phyloP scores from a whole-genome alignment of 1,284 basidiomycete species.

The Clitocybe nebularis region DNA sequence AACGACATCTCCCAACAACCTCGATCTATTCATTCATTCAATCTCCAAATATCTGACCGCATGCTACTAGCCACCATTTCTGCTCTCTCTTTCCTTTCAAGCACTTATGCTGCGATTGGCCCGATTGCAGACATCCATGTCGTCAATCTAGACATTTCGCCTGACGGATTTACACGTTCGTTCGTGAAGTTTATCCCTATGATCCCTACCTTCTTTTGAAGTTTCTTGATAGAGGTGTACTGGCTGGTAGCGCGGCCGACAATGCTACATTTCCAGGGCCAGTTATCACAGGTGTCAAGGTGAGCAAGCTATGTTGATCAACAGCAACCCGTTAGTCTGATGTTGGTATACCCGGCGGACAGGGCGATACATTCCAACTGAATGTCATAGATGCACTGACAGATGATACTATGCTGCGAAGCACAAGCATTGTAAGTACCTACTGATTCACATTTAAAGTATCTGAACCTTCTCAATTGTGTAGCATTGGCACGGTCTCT shows the following conservation, averaged over 20 bases:
- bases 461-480: background rate
- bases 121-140: background rate
- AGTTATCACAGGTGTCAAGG: slow-evolving; percentile 10
- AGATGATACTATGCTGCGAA: slow-evolving; percentile 28
- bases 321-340: background rate
- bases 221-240: slow-evolving; percentile 6
- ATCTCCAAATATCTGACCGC: background rate
- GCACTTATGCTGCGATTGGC: background rate
- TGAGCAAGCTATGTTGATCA: no score
- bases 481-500: slow-evolving; percentile 39
- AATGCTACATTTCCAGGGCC: slow-evolving; percentile 11
- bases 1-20: no score
- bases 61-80: background rate
- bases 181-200: background rate
- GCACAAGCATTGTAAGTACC: slow-evolving; percentile 28
- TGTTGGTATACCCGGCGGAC: no score
- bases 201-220: background rate
- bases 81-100: background rate
- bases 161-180: background rate
- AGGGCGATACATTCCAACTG: slow-evolving; percentile 28
- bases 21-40: no score
- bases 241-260: slow-evolving; percentile 8
- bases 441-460: background rate
- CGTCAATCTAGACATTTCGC: background rate
- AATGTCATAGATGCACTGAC: slow-evolving; percentile 29